Evolutionary conservation across 805 yeast genomes (phyloP), one percentile per base, ranked within the genome.

Genomic region (Monosporozyma yasuniensis): DNA sequence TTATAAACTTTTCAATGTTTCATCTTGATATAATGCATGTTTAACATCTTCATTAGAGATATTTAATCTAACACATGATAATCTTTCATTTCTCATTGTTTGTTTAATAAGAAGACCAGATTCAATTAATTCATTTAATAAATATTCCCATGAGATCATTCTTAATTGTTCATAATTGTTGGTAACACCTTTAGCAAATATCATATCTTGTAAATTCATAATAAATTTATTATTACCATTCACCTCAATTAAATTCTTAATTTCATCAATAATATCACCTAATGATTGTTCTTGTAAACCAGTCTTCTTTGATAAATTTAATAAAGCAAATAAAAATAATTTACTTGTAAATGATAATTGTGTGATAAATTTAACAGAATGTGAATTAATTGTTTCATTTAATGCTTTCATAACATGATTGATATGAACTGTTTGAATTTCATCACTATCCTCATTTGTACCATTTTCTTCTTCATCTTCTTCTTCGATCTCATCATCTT

Each of bases 231-330:
- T 47, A 54, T 57, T 59, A 44, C 64, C 60, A 44, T 71, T 73
- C 9, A 76, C 59, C 52, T 77, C 69, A 14, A 77, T 70, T 4
- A 81, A 64, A 42, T 77, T 76, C 50, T 76, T 77, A 61, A 85
- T 73, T 60, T 89, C 96, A 61, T 87, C 95, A 23, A 87, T 72
- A 1, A 90, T 72, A 54, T 86, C 93, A 22, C 91, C 91, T 41
- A 89, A 60, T 0, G 81, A 63, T 51, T 80, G 80, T 54, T 88
- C 96, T 1, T 83, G 84, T 16, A 77, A 56, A 0, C 91, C 90
- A 0, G 82, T 72, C 46, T 91, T 77, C 47, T 84, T 77, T 46
- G 77, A 76, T 44, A 87, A 70, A 19, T 82, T 68, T 25, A 91
- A 60, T 2, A 87, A 61, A 0, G 89, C 86, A 48, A 79, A 79